Percentiles rank a stretch among this genome's conserved stretches.
Conservation (phyloP, 2,329 filamentous ascomycete genomes). For the Aspergillus fijiensis region DNA sequence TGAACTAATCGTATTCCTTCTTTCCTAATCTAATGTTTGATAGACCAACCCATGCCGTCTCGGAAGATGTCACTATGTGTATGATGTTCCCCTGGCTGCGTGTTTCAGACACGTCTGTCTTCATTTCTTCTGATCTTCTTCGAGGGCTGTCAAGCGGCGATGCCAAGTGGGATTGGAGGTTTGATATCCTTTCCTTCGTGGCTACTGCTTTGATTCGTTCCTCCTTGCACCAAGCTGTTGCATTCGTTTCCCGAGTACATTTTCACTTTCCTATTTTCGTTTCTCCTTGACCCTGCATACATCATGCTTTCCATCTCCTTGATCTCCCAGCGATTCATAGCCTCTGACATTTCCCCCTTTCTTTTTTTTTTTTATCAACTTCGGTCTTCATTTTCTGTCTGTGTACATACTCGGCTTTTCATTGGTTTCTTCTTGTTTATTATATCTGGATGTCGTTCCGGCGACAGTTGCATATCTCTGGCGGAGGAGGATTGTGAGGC, state of each 20-base stretch:
- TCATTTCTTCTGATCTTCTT: slow-evolving; percentile 4
- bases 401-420: slow-evolving; percentile 31
- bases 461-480: slow-evolving; percentile 11
- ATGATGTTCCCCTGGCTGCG: slow-evolving; percentile 18
- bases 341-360: not conserved
- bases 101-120: slow-evolving; percentile 9
- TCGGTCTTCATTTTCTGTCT: slow-evolving; percentile 5
- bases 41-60: slow-evolving; percentile 32
- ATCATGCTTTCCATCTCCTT: slow-evolving; percentile 9
- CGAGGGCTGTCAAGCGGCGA: slow-evolving; percentile 8
- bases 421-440: slow-evolving; percentile 12
- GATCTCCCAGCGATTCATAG: slow-evolving; percentile 11
- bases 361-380: slow-evolving; percentile 8
- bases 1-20: slow-evolving; percentile 4
- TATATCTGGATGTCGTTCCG: slow-evolving; percentile 11
- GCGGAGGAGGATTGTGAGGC: slow-evolving; percentile 11
- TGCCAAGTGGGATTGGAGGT: slow-evolving; percentile 8
- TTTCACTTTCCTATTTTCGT: slow-evolving; percentile 7
- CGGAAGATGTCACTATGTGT: slow-evolving; percentile 26
- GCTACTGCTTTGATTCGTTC: slow-evolving; percentile 1
- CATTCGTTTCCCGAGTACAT: slow-evolving; percentile 17
- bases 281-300: slow-evolving; percentile 5
- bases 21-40: slow-evolving; percentile 36
- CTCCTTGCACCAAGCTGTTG: slow-evolving; percentile 3
- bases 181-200: slow-evolving; percentile 4